Evolutionary conservation across 352 stramenopile species (phyloP).

Genomic region (Globisporangium carolinianum): DNA sequence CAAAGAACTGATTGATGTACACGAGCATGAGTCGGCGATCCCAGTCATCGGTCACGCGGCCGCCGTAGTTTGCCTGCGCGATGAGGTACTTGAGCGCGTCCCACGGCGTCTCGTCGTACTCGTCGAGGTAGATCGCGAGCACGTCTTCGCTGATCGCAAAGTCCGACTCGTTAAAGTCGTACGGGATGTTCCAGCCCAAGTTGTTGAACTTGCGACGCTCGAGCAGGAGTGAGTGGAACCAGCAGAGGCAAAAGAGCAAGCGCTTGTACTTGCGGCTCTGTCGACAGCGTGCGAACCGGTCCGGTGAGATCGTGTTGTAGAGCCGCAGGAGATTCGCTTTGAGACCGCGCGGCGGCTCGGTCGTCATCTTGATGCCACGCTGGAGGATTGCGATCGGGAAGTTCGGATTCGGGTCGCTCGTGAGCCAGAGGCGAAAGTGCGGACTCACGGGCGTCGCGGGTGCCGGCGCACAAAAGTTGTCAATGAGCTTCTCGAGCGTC

Average conservation of each 20-base stretch:
- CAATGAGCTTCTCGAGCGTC: constrained; percentile 92
- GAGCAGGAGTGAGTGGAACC: constrained; percentile 94
- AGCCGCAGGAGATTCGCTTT: constrained; percentile 91
- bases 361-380: constrained; percentile 95
- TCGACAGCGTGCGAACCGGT: constrained; percentile 81
- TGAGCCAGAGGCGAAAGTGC: constrained; percentile 92
- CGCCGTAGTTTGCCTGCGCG: constrained; percentile 95
- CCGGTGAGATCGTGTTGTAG: constrained; percentile 90
- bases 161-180: constrained; percentile 97
- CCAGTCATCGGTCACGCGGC: constrained; percentile 95
- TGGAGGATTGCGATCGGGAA: constrained; percentile 96
- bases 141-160: constrained; percentile 96
- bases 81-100: constrained; percentile 95
- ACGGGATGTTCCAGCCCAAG: constrained; percentile 96
- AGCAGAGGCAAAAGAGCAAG: constrained; percentile 92
- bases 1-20: constrained; percentile 95
- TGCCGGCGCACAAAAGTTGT: constrained; percentile 69
- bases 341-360: constrained; percentile 89
- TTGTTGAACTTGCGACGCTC: constrained; percentile 96
- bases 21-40: constrained; percentile 93
- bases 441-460: constrained; percentile 53
- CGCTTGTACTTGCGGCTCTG: constrained; percentile 89
- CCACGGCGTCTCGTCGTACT: constrained; percentile 91
- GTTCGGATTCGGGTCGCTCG: constrained; percentile 89
- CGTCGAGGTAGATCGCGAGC: constrained; percentile 91